Base-by-base conservation (phyloP, 2,329 filamentous ascomycete genomes). In the Mycosphaerella sp. region DNA sequence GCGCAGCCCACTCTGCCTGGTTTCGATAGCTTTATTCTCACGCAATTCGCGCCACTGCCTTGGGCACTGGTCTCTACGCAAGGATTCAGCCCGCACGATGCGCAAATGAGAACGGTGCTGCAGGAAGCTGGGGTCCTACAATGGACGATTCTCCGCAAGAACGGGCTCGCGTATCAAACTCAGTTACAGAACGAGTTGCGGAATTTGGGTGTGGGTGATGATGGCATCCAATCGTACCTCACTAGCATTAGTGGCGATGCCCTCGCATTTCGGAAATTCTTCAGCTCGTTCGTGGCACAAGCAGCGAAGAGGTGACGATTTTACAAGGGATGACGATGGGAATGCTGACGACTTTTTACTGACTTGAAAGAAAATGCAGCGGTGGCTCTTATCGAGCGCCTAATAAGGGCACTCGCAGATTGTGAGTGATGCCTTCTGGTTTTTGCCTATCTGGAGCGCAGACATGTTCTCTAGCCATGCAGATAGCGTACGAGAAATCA, bases 21-120 rank as follows among this genome's bases (percentile, higher is more conserved):
- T 6, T 98, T 98, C 68, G 90, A 95, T 63, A 80, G 82, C 53
- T 97, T 95, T 72, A 86, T 95, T 72, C 87, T 97, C 55, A 83
- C 87, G 42, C 82, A 87, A 21, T 95, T 98, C 74, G 92, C 95
- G 55, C 81, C 87, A 0, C 79, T 95, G 6, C 91, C 87, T 69
- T 98, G 93, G 93, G 86, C 88, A 40, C 84, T 97, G 6, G 82
- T 95, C 36, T 83, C 82, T 39, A 86, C 91, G 43, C 78, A 86
- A 5, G 80, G 80, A 17, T 96, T 97, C 78, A 86, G 86, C 60
- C 83, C 89, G 1, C 84, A 84, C 59, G 93, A 98, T 69, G 90
- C 91, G 1, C 90, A 95, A 73, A 87, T 87, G 34, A 87, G 87
- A 69, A 86, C 91, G 70, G 87, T 96, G 1, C 80, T 98, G 39